Conservation (phyloP, 2,329 filamentous ascomycete species). For the Coniochaeta ligniaria region DNA sequence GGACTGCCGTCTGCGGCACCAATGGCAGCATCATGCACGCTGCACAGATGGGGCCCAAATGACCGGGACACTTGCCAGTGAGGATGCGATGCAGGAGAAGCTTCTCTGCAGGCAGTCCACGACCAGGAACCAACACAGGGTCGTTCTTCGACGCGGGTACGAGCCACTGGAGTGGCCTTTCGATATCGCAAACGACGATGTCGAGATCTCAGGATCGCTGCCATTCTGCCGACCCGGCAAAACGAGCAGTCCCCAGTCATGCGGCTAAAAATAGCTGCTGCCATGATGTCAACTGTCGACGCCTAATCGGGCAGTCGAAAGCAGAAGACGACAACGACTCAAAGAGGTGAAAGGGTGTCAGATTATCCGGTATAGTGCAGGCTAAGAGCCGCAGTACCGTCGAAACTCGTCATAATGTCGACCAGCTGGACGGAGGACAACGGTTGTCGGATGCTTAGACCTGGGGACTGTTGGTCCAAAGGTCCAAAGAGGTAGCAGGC, state of each 20-base stretch:
- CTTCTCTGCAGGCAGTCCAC: not conserved
- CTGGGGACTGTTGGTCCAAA: not conserved
- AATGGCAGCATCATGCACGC: not conserved
- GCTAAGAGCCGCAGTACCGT: not conserved
- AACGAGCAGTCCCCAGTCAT: not conserved
- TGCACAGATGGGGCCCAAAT: not conserved
- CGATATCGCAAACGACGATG: not conserved
- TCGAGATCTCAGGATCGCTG: not conserved
- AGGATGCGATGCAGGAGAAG: not conserved
- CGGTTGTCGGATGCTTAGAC: not conserved
- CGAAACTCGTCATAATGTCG: not conserved
- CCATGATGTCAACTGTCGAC: not conserved
- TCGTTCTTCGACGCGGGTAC: not conserved
- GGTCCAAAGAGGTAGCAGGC: not conserved
- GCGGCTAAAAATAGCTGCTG: constrained; percentile 8
- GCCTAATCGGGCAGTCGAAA: not conserved
- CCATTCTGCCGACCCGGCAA: constrained; percentile 14
- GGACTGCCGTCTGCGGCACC: not conserved
- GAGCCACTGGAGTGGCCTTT: not conserved
- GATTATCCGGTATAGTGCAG: constrained; percentile 9
- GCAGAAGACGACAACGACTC: not conserved
- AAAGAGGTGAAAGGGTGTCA: not conserved
- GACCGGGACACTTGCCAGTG: not conserved
- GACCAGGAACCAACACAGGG: not conserved
- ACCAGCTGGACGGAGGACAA: not conserved